A percentile compares a stretch with the other conserved stretches of the same genome.
Evolutionary conservation across 352 stramenopile genomes (phyloP).

Genomic region (Globisporangium heterothallicum): DNA sequence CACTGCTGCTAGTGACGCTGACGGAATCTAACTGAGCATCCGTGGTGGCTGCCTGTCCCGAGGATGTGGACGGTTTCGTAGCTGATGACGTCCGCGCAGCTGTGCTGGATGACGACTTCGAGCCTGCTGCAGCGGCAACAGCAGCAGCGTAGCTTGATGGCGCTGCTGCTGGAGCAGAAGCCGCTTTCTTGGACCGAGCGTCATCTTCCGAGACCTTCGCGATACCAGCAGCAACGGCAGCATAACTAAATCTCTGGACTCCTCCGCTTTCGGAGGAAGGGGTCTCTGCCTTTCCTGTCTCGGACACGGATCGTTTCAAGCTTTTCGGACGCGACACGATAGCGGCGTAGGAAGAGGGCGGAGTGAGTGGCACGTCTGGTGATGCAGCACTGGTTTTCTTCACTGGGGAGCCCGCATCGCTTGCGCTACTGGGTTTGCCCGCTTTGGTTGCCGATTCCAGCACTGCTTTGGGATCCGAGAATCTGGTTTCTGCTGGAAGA

Average conservation of each 20-base stretch:
- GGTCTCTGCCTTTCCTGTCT: conserved; percentile 15
- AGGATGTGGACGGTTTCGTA: conserved; percentile 7
- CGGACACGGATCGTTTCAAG: conserved; percentile 22
- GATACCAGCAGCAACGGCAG: conserved; percentile 61
- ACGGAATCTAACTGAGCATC: conserved; percentile 37
- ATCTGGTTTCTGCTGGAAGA: conserved; percentile 17
- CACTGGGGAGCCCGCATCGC: conserved; percentile 4
- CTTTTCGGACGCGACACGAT: conserved; percentile 33
- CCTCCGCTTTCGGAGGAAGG: conserved; percentile 3
- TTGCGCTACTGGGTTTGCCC: conserved; percentile 8
- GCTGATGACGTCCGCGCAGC: not conserved
- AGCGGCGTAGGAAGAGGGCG: conserved; percentile 57
- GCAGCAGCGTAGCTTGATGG: conserved; percentile 68
- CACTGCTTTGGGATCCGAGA: conserved; percentile 10
- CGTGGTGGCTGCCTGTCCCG: not conserved
- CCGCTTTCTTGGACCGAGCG: not conserved
- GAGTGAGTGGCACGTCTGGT: not conserved
- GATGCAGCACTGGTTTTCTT: not conserved
- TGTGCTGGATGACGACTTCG: conserved; percentile 8
- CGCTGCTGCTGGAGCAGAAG: conserved; percentile 14
- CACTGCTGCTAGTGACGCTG: conserved; percentile 74
- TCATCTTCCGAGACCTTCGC: conserved; percentile 28
- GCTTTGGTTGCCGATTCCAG: not conserved
- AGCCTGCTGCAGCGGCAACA: conserved; percentile 31
- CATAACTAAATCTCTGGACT: conserved; percentile 59